Percentiles rank a stretch among this genome's conserved stretches.
Evolutionary conservation across 2,329 filamentous ascomycete genomes (phyloP).

Genomic region (Sclerotinia nivalis): DNA sequence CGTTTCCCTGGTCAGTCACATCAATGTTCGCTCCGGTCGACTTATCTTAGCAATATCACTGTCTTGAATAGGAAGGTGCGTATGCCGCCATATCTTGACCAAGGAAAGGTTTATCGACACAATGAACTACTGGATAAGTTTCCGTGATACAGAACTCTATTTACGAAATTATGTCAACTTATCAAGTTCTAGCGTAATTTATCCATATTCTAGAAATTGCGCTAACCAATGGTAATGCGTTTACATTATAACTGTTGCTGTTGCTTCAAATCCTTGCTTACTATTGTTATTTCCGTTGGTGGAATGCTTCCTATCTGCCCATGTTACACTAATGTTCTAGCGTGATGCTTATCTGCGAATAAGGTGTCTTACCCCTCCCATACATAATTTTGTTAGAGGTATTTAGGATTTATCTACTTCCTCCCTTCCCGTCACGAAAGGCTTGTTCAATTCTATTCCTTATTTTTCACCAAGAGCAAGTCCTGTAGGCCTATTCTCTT

Average conservation of each 20-base stretch:
- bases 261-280: neutral
- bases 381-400: neutral
- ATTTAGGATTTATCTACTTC: neutral
- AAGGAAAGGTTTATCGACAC: neutral
- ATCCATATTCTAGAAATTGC: neutral
- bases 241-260: neutral
- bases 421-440: neutral
- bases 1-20: neutral
- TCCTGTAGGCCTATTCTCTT: neutral
- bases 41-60: neutral
- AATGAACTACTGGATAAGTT: neutral
- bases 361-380: neutral
- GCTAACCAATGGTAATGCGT: neutral
- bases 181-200: neutral
- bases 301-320: neutral
- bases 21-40: neutral
- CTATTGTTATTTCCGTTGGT: conserved; percentile 4
- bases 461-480: neutral
- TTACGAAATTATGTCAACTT: neutral
- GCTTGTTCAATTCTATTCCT: neutral
- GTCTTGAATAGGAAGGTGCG: conserved; percentile 14
- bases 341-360: conserved; percentile 12
- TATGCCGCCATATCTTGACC: neutral
- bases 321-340: neutral
- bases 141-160: neutral